Base-by-base conservation (phyloP, 2,329 filamentous ascomycete species). In the Cladosporium sp. region DNA sequence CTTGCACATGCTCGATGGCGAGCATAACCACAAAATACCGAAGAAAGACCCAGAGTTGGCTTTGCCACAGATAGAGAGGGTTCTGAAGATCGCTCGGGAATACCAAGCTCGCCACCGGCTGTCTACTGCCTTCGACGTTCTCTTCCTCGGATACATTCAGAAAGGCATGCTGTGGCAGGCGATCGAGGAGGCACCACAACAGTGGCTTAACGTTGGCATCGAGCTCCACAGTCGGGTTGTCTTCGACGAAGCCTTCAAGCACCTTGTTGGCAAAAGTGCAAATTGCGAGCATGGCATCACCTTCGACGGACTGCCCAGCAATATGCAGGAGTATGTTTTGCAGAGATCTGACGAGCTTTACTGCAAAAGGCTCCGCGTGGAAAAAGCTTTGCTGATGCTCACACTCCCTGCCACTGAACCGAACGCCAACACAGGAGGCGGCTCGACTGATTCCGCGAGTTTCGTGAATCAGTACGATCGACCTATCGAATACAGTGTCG, bases 201-300 rank as follows among this genome's bases (percentile, higher is more conserved):
- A 69, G 19, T 75, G 71, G 67, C 63, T 75, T 0, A 60, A 66
- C 1, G 59, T 76, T n/a, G 64, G 67, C 0, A 54, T 70, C 1
- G 42, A 64, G 1, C 61, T 76, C 2, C 51, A 72, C 28, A 69
- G 67, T 51, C 51, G 55, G 1, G 51, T 59, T 1, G 68, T 76
- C 12, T 76, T 72, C 61, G 69, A 69, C 5, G 74, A 76, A 51
- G 66, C 70, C 14, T 64, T 74, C 1, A 67, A 74, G 17, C 73
- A 77, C 60, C 57, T 75, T 7, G 65, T 68, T 1, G 72, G 73
- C 54, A 60, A 63, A 0, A 65, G 67, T 20, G 70, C 72, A 2
- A 51, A 67, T 63, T 8, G 20, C 54, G 1, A 58, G 45, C 5
- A 51, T 15, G 7, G 61, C 34, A 19, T 28, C 14, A 1, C 7